Evolutionary conservation across 1,139 yeast genomes (phyloP).

Genomic region (Protomyces gravidus): DNA sequence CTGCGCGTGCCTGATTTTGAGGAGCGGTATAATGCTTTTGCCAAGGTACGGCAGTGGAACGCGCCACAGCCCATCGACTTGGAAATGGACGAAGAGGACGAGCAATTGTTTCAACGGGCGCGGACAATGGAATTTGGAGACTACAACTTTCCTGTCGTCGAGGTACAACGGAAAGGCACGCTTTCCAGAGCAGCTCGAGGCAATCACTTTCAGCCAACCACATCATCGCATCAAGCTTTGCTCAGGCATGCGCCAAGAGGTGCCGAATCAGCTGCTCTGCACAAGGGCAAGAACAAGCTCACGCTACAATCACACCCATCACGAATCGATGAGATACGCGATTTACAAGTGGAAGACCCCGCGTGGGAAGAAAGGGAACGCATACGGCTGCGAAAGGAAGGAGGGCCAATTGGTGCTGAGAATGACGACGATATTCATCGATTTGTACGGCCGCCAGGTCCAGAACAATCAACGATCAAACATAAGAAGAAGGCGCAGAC

Average conservation of each 20-base stretch:
- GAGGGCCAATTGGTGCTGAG: conserved; percentile 12
- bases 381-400: conserved; percentile 23
- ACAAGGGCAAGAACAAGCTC: conserved; percentile 3
- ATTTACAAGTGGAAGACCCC: conserved; percentile 21
- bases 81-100: conserved; percentile 45
- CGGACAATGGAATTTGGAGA: conserved; percentile 51
- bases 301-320: conserved; percentile 19
- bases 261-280: conserved; percentile 12
- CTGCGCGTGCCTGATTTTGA: conserved; percentile 2
- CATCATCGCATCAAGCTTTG: conserved; percentile 18
- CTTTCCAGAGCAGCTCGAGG: conserved; percentile 29
- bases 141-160: conserved; percentile 56
- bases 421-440: conserved; percentile 20
- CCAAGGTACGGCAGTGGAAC: conserved; percentile 13
- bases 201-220: conserved; percentile 15
- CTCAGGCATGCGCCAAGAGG: conserved; percentile 18
- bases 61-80: conserved; percentile 34
- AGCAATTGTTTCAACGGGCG: conserved; percentile 46
- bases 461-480: background rate
- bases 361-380: conserved; percentile 25
- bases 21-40: conserved; percentile 14
- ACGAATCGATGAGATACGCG: conserved; percentile 18
- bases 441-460: conserved; percentile 7
- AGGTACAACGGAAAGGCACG: conserved; percentile 45
- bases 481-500: background rate